phyloP scores from a whole-genome alignment of 2,329 filamentous ascomycete species.

The Pestalotiopsis sp. region DNA sequence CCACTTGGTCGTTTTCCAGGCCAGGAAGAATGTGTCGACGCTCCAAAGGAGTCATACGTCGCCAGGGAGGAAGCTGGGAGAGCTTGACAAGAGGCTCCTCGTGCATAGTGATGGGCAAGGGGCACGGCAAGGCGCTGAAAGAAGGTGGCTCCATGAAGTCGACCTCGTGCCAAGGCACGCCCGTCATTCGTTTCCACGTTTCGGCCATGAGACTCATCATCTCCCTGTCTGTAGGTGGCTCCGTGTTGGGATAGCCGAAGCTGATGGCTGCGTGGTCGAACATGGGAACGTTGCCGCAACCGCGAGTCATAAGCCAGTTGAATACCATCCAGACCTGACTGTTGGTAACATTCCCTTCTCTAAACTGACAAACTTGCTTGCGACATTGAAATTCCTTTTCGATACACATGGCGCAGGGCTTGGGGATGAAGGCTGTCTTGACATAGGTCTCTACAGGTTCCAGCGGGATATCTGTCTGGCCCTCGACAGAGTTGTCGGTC shows the following conservation, averaged over 20 bases:
- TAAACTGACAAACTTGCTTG: slow-evolving; percentile 13
- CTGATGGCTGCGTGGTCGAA: slow-evolving; percentile 19
- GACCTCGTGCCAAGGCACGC: slow-evolving; percentile 19
- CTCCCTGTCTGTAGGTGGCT: slow-evolving; percentile 3
- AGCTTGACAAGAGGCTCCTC: slow-evolving; percentile 13
- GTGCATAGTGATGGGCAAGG: slow-evolving; percentile 14
- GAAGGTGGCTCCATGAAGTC: slow-evolving; percentile 8
- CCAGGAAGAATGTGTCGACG: not conserved
- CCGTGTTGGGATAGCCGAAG: slow-evolving; percentile 12
- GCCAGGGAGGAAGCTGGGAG: slow-evolving; percentile 18
- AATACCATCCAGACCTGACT: slow-evolving; percentile 22
- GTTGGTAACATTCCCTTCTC: slow-evolving; percentile 6
- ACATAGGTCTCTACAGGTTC: slow-evolving; percentile 14
- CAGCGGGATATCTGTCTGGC: not conserved
- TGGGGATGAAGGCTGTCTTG: slow-evolving; percentile 21
- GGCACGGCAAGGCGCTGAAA: not conserved
- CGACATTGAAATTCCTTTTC: slow-evolving; percentile 21
- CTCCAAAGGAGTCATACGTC: not conserved
- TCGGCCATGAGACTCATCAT: slow-evolving; percentile 21
- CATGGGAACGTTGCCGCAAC: slow-evolving; percentile 17
- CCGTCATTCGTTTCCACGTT: slow-evolving; percentile 21
- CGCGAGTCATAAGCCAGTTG: slow-evolving; percentile 22
- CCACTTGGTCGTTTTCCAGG: not conserved
- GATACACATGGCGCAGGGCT: slow-evolving; percentile 23
- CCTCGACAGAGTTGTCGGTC: not conserved